These are phyloP conservation scores for Podosphaera fusca DNA, from an alignment of 2,329 filamentous ascomycete species.

Conservation along the genomic window DNA sequence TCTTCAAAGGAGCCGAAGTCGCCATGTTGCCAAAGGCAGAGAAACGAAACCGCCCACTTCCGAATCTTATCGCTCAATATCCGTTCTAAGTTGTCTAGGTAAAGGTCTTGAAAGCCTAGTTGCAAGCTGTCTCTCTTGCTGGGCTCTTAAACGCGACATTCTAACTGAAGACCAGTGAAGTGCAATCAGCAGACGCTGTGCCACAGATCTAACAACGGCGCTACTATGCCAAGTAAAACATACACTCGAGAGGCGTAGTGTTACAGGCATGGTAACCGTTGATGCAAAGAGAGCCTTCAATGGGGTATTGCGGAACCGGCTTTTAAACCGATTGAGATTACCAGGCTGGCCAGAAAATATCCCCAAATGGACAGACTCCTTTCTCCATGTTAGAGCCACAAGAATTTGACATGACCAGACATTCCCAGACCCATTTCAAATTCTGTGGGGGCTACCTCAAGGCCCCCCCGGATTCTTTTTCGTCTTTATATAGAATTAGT, in stretches of 20 bases:
- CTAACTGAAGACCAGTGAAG: neutral
- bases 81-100: neutral
- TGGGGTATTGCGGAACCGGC: neutral
- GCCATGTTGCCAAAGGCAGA: neutral
- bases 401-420: neutral
- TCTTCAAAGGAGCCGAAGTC: neutral
- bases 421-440: neutral
- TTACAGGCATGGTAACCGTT: neutral
- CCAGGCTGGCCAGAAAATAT: neutral
- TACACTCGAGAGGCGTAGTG: neutral
- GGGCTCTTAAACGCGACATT: neutral
- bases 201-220: neutral
- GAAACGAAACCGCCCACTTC: neutral
- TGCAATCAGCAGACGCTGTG: neutral
- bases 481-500: neutral
- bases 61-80: neutral
- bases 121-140: neutral
- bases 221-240: neutral
- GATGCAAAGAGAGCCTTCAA: neutral
- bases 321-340: neutral
- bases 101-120: neutral
- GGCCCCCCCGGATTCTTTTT: neutral
- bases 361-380: neutral
- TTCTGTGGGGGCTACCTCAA: neutral
- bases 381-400: neutral